Conservation (phyloP, 1,284 basidiomycete genomes). For the Trametes versicolor region DNA sequence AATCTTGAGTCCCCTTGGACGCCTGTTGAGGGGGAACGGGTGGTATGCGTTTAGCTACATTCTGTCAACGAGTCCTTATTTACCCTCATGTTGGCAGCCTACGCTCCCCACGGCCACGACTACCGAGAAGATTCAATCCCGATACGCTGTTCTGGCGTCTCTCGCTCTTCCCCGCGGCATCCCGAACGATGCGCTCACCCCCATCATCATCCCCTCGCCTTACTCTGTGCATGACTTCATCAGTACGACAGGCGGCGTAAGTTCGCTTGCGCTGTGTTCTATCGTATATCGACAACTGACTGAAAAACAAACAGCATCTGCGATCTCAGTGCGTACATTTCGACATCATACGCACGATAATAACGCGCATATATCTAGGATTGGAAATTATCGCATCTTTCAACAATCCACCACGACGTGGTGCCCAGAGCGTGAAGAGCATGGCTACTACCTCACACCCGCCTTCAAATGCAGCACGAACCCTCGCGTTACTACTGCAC, state of each 20-base stretch:
- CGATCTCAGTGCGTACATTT: slow-evolving; percentile 57
- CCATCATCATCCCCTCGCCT: slow-evolving; percentile 69
- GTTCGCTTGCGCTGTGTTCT: slow-evolving; percentile 35
- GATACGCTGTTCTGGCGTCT: slow-evolving; percentile 62
- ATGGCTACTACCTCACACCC: slow-evolving; percentile 77
- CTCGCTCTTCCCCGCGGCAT: slow-evolving; percentile 70
- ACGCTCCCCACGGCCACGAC: slow-evolving; percentile 45
- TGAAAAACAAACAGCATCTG: slow-evolving; percentile 40
- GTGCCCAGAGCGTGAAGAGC: slow-evolving; percentile 82
- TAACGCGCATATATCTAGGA: slow-evolving; percentile 49
- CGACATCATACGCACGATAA: slow-evolving; percentile 4
- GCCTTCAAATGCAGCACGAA: slow-evolving; percentile 80
- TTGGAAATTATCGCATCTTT: slow-evolving; percentile 71
- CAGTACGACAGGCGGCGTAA: slow-evolving; percentile 64
- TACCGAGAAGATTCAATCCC: slow-evolving; percentile 58
- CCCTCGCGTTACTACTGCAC: slow-evolving; percentile 74
- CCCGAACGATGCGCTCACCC: slow-evolving; percentile 70
- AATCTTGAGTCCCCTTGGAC: slow-evolving; percentile 27
- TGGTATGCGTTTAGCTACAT: slow-evolving; percentile 2
- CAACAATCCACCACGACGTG: slow-evolving; percentile 74
- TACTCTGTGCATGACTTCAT: slow-evolving; percentile 76
- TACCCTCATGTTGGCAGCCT: slow-evolving; percentile 2
- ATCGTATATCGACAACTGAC: neutral
- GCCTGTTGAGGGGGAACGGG: slow-evolving; percentile 19
- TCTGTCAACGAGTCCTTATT: too few relatives aligned